Conservation (phyloP, 257 asterid species). For the Scutellaria galericulata region DNA sequence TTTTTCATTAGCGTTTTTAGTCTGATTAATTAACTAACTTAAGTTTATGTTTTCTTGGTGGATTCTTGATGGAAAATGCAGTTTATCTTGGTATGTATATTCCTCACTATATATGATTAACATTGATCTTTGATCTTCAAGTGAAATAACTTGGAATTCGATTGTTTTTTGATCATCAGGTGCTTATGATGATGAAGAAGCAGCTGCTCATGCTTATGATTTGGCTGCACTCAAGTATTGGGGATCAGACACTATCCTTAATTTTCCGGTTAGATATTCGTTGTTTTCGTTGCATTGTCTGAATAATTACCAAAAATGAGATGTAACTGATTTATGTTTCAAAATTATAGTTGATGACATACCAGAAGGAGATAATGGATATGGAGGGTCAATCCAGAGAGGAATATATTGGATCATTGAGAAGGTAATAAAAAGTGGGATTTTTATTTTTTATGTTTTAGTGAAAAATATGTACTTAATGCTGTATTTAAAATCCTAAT, state of each 20-base stretch:
- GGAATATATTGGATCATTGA: constrained; percentile 83
- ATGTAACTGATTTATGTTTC: constrained; percentile 6
- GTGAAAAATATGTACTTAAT: background rate
- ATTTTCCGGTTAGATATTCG: constrained; percentile 61
- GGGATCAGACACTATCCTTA: constrained; percentile 84
- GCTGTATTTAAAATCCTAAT: background rate
- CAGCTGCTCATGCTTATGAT: constrained; percentile 88
- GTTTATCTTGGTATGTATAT: constrained; percentile 75
- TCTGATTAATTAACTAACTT: background rate
- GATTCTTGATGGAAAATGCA: constrained; percentile 46
- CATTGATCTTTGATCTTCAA: no score
- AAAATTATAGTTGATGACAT: constrained; percentile 55
- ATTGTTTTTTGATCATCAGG: constrained; percentile 41
- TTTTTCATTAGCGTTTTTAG: background rate
- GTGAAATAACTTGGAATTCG: background rate
- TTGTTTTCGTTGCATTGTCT: background rate
- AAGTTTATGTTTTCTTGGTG: background rate
- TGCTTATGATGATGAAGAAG: constrained; percentile 86
- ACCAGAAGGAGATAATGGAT: constrained; percentile 58
- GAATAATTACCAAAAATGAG: background rate
- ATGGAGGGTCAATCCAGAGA: constrained; percentile 87
- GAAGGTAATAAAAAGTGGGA: constrained; percentile 46
- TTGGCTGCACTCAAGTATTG: constrained; percentile 91
- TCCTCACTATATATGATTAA: no score
- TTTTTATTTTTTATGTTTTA: background rate